These are phyloP conservation scores for Monilinia laxa DNA, from an alignment of 2,329 filamentous ascomycete species.

Conservation along the genomic window DNA sequence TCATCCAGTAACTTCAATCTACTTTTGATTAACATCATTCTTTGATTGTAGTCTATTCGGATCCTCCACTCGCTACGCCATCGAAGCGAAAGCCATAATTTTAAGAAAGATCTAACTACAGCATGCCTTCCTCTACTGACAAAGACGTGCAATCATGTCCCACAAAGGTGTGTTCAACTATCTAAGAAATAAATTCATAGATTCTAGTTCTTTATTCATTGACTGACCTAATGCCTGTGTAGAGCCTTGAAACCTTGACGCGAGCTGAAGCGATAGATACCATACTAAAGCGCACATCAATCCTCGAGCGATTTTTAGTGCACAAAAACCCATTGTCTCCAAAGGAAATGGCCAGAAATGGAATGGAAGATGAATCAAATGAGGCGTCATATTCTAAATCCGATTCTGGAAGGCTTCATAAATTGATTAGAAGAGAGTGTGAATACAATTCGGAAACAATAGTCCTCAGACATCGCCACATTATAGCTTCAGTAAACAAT, in stretches of 20 bases:
- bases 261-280: not conserved
- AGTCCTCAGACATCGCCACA: constrained; percentile 1
- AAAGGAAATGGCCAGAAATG: not conserved
- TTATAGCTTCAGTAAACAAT: not conserved
- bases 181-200: no score
- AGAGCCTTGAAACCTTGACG: not conserved
- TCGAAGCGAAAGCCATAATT: not conserved
- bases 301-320: not conserved
- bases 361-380: not conserved
- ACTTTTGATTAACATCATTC: not conserved
- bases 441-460: not conserved
- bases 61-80: rapidly evolving
- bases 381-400: no score
- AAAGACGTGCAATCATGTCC: not conserved
- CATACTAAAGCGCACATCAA: not conserved
- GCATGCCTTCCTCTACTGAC: not conserved
- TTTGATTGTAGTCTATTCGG: not conserved
- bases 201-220: no score
- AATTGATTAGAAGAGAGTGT: no score
- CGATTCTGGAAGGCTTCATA: not conserved
- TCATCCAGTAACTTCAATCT: not conserved
- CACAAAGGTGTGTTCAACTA: not conserved
- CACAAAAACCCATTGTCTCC: not conserved
- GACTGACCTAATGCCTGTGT: not conserved
- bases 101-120: not conserved